Percentiles rank a stretch among this genome's conserved stretches.
Conservation (phyloP, 768 basidiomycete genomes). For the Serendipita sp. region DNA sequence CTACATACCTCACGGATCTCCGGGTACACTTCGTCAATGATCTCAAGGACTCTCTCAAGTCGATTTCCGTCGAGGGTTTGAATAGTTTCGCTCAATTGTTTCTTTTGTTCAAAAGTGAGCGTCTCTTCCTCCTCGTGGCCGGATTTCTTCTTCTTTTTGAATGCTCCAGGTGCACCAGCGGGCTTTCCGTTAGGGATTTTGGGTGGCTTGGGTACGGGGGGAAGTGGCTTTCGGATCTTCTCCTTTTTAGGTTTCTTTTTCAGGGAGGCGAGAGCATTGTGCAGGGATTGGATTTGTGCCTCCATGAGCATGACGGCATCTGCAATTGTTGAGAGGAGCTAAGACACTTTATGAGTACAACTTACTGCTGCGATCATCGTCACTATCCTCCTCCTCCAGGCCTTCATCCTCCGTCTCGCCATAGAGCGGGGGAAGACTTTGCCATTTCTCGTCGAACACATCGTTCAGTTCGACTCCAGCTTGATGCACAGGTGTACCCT, state of each 20-base stretch:
- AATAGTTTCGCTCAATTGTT: conserved; percentile 92
- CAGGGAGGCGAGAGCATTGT: conserved; percentile 45
- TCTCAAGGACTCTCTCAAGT: conserved; percentile 80
- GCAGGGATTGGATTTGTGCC: conserved; percentile 63
- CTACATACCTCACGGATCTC: conserved; percentile 77
- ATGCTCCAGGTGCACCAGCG: conserved; percentile 29
- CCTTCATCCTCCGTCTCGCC: conserved; percentile 33
- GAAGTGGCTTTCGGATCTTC: conserved; percentile 40
- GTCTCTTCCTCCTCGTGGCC: conserved; percentile 54
- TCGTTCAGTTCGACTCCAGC: conserved; percentile 75
- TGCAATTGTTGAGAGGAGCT: conserved; percentile 17
- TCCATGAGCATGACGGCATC: conserved; percentile 66
- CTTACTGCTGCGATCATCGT: conserved; percentile 27
- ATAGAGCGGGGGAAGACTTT: conserved; percentile 48
- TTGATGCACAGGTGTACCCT: conserved; percentile 69
- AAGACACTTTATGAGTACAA: conserved; percentile 5
- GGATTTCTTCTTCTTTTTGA: conserved; percentile 37
- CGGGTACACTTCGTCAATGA: conserved; percentile 87
- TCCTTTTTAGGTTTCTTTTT: conserved; percentile 50
- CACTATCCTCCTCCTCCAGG: conserved; percentile 45
- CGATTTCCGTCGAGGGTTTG: conserved; percentile 64
- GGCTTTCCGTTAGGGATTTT: conserved; percentile 35
- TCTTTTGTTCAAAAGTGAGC: conserved; percentile 92
- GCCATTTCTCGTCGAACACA: conserved; percentile 89
- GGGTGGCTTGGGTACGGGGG: conserved; percentile 24